Conservation (phyloP, 2,329 filamentous ascomycete species). For the Tolypocladium capitatum region DNA sequence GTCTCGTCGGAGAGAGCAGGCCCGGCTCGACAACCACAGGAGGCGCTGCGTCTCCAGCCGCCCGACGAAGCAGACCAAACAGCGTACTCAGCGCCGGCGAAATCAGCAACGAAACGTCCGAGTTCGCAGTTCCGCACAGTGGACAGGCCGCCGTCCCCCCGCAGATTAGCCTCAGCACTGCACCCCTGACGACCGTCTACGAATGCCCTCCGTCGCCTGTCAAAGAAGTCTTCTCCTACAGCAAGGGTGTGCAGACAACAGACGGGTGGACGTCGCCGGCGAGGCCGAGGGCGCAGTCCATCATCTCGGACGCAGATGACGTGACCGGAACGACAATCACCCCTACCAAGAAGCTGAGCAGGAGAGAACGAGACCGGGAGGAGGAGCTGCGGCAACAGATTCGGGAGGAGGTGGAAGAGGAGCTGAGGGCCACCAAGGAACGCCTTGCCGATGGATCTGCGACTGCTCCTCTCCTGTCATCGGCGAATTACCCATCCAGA, state of each 20-base stretch:
- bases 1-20: conserved; percentile 66
- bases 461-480: conserved; percentile 9
- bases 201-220: conserved; percentile 66
- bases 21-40: conserved; percentile 53
- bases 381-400: conserved; percentile 81
- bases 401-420: conserved; percentile 82
- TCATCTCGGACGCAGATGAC: conserved; percentile 48
- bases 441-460: conserved; percentile 33
- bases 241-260: conserved; percentile 87
- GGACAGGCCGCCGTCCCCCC: conserved; percentile 26
- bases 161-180: conserved; percentile 60
- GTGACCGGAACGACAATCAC: conserved; percentile 39
- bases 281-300: conserved; percentile 27
- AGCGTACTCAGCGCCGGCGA: conserved; percentile 75
- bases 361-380: conserved; percentile 68
- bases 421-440: conserved; percentile 61
- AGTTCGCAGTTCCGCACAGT: conserved; percentile 36
- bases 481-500: conserved; percentile 60
- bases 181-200: conserved; percentile 61
- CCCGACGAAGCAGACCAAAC: conserved; percentile 64
- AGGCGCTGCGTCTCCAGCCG: conserved; percentile 51
- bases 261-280: conserved; percentile 54
- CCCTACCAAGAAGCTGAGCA: conserved; percentile 61
- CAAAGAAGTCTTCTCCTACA: conserved; percentile 87
- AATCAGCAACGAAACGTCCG: conserved; percentile 61